Conservation (phyloP, 805 yeast genomes). For the Zygosaccharomyces siamensis region DNA sequence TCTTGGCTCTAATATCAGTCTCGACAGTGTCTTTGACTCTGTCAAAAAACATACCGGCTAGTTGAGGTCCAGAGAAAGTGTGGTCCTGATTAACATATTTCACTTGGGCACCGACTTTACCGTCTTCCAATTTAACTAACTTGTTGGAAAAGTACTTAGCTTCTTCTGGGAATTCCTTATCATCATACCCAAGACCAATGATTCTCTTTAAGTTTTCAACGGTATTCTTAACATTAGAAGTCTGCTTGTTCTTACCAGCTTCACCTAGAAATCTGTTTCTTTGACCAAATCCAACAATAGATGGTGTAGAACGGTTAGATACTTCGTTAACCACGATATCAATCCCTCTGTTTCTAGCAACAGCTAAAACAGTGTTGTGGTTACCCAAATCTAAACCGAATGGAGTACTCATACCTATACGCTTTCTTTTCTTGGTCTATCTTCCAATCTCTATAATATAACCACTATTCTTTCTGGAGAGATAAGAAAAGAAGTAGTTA, state of each 20-base stretch:
- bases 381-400: conserved; percentile 98
- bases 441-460: background rate
- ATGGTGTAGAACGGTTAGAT: conserved; percentile 94
- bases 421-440: background rate
- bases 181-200: conserved; percentile 63
- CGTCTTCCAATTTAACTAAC: conserved; percentile 64
- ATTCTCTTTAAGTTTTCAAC: conserved; percentile 92
- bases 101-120: conserved; percentile 80
- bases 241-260: conserved; percentile 92
- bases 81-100: conserved; percentile 73
- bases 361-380: conserved; percentile 86
- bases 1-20: conserved; percentile 70
- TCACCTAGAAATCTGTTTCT: conserved; percentile 94
- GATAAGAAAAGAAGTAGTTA: background rate
- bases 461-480: conserved; percentile 1
- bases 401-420: conserved; percentile 74
- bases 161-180: conserved; percentile 73
- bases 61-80: conserved; percentile 81
- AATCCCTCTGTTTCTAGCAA: conserved; percentile 97
- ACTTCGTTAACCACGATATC: conserved; percentile 98
- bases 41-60: conserved; percentile 91
- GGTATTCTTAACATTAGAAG: conserved; percentile 93
- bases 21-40: conserved; percentile 77
- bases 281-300: conserved; percentile 83
- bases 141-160: conserved; percentile 67